Evolutionary conservation across 1,284 basidiomycete genomes (phyloP).

Genomic region (Irpex sp.): DNA sequence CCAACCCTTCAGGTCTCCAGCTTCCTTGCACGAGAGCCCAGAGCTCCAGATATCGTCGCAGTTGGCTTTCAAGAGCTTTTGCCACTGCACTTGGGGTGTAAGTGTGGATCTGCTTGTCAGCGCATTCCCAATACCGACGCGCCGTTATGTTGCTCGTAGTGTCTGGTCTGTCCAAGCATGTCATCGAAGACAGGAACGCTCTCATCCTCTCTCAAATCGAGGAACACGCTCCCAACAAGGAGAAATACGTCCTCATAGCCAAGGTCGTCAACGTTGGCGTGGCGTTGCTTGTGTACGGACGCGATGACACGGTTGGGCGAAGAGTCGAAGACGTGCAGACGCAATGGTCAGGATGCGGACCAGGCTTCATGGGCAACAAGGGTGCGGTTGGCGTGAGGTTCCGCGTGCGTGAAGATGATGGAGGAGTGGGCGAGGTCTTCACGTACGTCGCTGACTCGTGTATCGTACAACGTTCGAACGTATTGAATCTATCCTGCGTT

Average conservation of each 20-base stretch:
- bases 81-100: constrained; percentile 78
- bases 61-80: constrained; percentile 90
- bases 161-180: constrained; percentile 55
- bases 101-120: constrained; percentile 27
- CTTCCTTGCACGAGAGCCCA: constrained; percentile 57
- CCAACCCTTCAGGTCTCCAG: constrained; percentile 74
- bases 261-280: constrained; percentile 78
- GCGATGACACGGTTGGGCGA: constrained; percentile 62
- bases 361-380: constrained; percentile 90
- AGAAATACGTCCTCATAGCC: constrained; percentile 68
- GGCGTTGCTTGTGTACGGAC: constrained; percentile 77
- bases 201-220: constrained; percentile 73
- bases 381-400: constrained; percentile 90
- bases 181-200: constrained; percentile 57
- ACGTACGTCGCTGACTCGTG: constrained; percentile 57
- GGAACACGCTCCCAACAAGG: constrained; percentile 60
- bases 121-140: background rate
- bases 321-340: constrained; percentile 67
- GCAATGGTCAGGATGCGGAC: constrained; percentile 74
- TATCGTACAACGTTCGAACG: background rate
- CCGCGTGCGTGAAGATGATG: constrained; percentile 56
- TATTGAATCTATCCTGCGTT: background rate
- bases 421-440: constrained; percentile 66
- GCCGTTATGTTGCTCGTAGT: constrained; percentile 35
- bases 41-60: constrained; percentile 79